A percentile compares a stretch with the other conserved stretches of the same genome.
Evolutionary conservation across 73 alveolate genomes (phyloP).

Genomic region (Stentor coeruleus): DNA sequence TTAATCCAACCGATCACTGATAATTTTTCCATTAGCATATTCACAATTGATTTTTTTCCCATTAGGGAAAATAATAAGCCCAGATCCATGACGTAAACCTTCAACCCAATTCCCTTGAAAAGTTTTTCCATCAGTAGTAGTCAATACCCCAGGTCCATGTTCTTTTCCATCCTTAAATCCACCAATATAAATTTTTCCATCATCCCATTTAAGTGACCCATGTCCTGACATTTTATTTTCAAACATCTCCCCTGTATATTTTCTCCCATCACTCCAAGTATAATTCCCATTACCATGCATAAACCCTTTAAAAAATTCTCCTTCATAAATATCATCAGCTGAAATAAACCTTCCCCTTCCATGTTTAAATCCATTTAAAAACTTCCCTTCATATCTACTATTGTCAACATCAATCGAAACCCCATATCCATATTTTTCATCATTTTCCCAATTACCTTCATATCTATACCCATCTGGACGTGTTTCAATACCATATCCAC

Average conservation of each 20-base stretch:
- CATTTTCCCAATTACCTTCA: conserved; percentile 57
- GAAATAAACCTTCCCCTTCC: conserved; percentile 32
- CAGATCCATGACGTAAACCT: conserved; percentile 50
- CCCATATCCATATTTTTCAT: conserved; percentile 48
- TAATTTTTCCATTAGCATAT: conserved; percentile 60
- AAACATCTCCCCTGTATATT: neutral
- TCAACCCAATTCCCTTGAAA: neutral
- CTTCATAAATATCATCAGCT: neutral
- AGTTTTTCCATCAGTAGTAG: neutral
- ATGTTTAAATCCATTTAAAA: conserved; percentile 43
- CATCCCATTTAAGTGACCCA: conserved; percentile 25
- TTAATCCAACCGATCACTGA: no score
- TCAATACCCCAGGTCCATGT: conserved; percentile 33
- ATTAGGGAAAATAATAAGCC: conserved; percentile 50
- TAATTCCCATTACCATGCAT: neutral
- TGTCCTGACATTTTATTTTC: neutral
- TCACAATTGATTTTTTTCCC: conserved; percentile 55
- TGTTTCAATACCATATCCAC: conserved; percentile 53
- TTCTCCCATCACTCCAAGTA: neutral
- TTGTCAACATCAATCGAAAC: conserved; percentile 38
- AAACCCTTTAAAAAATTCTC: neutral
- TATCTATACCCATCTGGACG: conserved; percentile 62
- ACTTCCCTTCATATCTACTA: conserved; percentile 56
- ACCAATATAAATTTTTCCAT: conserved; percentile 52
- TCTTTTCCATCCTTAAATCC: conserved; percentile 16